phyloP scores from a whole-genome alignment of 2,329 filamentous ascomycete genomes.

The Microdochium nivale region DNA sequence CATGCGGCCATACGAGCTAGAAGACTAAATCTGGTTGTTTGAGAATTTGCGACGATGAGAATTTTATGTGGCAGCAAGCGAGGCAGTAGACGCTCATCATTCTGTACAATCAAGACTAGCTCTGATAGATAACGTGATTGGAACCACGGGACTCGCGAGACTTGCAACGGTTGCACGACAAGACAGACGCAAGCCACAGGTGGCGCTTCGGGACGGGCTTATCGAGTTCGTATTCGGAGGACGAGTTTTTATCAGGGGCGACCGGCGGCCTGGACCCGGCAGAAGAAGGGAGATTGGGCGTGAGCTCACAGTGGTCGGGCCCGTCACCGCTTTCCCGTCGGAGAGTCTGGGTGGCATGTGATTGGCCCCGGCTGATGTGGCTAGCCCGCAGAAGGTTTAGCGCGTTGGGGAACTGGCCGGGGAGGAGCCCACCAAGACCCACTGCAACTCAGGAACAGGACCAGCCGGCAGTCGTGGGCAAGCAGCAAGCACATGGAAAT shows the following conservation, averaged over 20 bases:
- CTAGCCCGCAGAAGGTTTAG: slow-evolving; percentile 2
- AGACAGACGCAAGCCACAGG: neutral
- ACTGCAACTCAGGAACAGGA: neutral
- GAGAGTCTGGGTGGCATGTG: slow-evolving; percentile 6
- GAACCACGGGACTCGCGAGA: too few relatives aligned
- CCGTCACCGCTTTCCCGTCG: slow-evolving; percentile 9
- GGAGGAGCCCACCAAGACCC: neutral
- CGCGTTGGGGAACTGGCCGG: neutral
- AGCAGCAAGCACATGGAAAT: neutral
- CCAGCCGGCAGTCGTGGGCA: neutral
- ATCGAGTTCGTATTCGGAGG: slow-evolving; percentile 13
- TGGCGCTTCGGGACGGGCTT: slow-evolving; percentile 3
- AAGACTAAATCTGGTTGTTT: too few relatives aligned
- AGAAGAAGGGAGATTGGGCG: neutral
- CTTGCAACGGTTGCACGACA: too few relatives aligned
- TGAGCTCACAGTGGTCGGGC: neutral
- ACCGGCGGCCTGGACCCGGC: too few relatives aligned
- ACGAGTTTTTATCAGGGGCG: neutral
- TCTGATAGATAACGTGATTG: too few relatives aligned
- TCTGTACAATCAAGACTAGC: too few relatives aligned
- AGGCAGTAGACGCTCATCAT: too few relatives aligned
- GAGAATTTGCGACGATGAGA: too few relatives aligned
- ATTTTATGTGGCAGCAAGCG: too few relatives aligned
- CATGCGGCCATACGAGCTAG: too few relatives aligned
- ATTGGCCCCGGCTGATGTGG: slow-evolving; percentile 4